Evolutionary conservation across 2,329 filamentous ascomycete genomes (phyloP).

Genomic region (Plenodomus biglobosus): DNA sequence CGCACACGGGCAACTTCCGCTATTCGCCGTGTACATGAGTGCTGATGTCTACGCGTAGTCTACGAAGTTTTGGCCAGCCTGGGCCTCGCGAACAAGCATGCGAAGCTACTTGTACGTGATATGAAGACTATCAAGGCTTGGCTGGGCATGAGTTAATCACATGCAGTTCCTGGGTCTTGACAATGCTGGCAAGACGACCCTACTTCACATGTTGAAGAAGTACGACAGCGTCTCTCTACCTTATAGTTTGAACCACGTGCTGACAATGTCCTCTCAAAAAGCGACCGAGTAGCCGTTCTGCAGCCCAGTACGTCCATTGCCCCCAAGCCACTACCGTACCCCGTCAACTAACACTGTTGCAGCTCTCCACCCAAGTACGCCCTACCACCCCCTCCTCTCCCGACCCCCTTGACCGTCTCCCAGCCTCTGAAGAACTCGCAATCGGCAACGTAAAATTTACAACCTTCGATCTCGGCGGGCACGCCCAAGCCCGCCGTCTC

Average conservation of each 20-base stretch:
- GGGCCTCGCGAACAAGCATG: constrained; percentile 91
- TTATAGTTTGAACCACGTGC: constrained; percentile 48
- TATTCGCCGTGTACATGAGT: constrained; percentile 1
- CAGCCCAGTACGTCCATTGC: constrained; percentile 53
- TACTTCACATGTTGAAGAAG: constrained; percentile 89
- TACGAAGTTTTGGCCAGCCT: constrained; percentile 86
- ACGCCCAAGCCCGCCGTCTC: constrained; percentile 45
- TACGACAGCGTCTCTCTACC: background rate
- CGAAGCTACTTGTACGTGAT: constrained; percentile 69
- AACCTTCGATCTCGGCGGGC: constrained; percentile 70
- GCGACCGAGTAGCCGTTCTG: constrained; percentile 83
- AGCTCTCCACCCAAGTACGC: constrained; percentile 49
- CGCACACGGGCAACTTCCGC: constrained; percentile 6
- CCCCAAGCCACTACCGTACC: background rate
- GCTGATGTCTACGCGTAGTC: constrained; percentile 55
- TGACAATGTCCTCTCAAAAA: background rate
- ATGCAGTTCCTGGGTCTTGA: constrained; percentile 70
- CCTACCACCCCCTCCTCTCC: background rate
- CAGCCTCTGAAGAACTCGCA: constrained; percentile 66
- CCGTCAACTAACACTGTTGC: constrained; percentile 7
- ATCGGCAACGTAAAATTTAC: constrained; percentile 73
- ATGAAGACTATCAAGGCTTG: constrained; percentile 47
- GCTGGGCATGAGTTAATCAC: background rate
- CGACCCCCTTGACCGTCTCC: constrained; percentile 20
- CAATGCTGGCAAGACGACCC: constrained; percentile 92